phyloP scores from a whole-genome alignment of 2,329 filamentous ascomycete species.

The Xylogone sp. region DNA sequence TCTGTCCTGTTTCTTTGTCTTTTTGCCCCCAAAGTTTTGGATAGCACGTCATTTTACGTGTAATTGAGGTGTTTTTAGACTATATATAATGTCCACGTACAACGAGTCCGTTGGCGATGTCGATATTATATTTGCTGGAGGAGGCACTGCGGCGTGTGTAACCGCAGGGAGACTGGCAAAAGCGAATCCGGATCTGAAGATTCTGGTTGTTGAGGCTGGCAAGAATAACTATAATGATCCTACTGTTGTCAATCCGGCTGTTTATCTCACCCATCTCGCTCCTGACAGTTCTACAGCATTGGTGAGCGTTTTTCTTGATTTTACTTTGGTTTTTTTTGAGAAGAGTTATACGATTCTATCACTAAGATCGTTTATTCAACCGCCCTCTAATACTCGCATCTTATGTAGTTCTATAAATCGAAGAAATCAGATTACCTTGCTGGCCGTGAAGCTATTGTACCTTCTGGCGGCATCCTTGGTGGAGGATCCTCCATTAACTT shows the following conservation, averaged over 20 bases:
- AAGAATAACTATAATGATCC: slow-evolving; percentile 48
- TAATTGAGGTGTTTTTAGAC: too few relatives aligned
- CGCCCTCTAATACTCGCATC: not conserved
- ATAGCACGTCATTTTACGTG: too few relatives aligned
- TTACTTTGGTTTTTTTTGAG: slow-evolving; percentile 1
- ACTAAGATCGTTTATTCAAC: too few relatives aligned
- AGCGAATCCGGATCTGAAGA: slow-evolving; percentile 43
- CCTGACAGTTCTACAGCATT: slow-evolving; percentile 44
- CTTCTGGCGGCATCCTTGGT: slow-evolving; percentile 48
- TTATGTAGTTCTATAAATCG: slow-evolving; percentile 45
- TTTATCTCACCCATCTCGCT: slow-evolving; percentile 44
- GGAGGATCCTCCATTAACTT: slow-evolving; percentile 60
- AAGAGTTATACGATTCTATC: not conserved
- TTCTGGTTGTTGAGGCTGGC: slow-evolving; percentile 51
- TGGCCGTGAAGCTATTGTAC: slow-evolving; percentile 38
- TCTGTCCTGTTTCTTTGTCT: too few relatives aligned
- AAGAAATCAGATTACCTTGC: slow-evolving; percentile 41
- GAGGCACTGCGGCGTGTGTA: slow-evolving; percentile 45
- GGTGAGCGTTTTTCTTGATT: slow-evolving; percentile 11
- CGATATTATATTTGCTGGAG: slow-evolving; percentile 49
- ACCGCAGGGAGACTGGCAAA: slow-evolving; percentile 47
- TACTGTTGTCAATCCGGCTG: slow-evolving; percentile 45
- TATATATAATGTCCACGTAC: slow-evolving; percentile 19
- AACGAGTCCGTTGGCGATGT: slow-evolving; percentile 32
- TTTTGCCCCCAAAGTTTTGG: too few relatives aligned